Percentiles rank a stretch among this genome's conserved stretches.
These are phyloP conservation scores for Penicillium egyptiacum DNA, from an alignment of 495 filamentous ascomycete species.

Conservation along the genomic window DNA sequence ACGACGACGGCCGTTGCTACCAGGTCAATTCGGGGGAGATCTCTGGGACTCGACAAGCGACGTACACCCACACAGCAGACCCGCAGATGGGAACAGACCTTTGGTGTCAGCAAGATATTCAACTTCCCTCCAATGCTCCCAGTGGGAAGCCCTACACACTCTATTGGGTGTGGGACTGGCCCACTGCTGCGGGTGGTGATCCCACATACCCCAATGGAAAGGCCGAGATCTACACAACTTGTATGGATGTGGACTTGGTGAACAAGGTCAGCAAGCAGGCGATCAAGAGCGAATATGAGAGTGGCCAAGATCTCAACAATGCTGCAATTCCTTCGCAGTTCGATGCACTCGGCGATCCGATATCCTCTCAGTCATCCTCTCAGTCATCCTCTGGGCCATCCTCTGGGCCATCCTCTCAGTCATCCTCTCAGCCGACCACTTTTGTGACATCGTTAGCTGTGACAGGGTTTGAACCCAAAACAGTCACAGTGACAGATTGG, in stretches of 20 bases:
- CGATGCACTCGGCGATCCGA: neutral
- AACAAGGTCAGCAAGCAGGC: constrained; percentile 23
- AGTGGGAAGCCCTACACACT: constrained; percentile 63
- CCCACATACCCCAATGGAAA: constrained; percentile 52
- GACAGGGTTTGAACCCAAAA: neutral
- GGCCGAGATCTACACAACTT: constrained; percentile 76
- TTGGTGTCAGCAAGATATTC: constrained; percentile 76
- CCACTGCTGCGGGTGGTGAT: constrained; percentile 50
- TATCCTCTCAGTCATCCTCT: neutral
- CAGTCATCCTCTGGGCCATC: neutral
- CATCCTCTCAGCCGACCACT: constrained; percentile 1
- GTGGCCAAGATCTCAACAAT: constrained; percentile 38
- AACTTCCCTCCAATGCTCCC: constrained; percentile 58
- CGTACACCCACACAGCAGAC: constrained; percentile 48
- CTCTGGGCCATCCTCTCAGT: neutral
- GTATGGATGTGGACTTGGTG: constrained; percentile 71
- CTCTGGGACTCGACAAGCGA: constrained; percentile 50
- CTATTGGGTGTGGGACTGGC: constrained; percentile 96
- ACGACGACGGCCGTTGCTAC: constrained; percentile 83
- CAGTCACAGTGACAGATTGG: constrained; percentile 10
- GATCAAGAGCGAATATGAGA: constrained; percentile 23
- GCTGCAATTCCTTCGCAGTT: constrained; percentile 21
- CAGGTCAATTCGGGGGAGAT: constrained; percentile 60
- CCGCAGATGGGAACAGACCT: constrained; percentile 53
- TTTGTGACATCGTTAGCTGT: neutral